A percentile compares a stretch with the other conserved stretches of the same genome.
Conservation (phyloP, 345 rosid genomes). For the Citrus cavaleriei region DNA sequence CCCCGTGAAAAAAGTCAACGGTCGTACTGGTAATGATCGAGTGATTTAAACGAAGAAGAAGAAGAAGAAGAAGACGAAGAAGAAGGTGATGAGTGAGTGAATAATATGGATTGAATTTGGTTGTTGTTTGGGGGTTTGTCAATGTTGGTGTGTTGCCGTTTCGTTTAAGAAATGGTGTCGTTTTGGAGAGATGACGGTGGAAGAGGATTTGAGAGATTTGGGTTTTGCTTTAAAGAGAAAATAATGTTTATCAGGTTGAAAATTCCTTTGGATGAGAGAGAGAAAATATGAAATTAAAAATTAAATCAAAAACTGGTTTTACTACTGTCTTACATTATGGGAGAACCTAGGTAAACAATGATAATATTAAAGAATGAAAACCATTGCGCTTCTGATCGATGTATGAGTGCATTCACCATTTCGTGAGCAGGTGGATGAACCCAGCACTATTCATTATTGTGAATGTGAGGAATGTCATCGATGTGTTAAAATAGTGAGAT, state of each 20-base stretch:
- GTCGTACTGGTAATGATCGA: neutral
- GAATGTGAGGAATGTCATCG: no score
- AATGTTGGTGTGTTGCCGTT: neutral
- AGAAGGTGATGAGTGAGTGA: neutral
- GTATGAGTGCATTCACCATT: no score
- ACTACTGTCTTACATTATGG: no score
- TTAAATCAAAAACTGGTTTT: no score
- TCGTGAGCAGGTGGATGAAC: no score
- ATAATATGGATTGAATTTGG: neutral
- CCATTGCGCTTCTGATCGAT: no score
- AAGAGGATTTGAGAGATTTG: neutral
- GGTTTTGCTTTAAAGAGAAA: neutral
- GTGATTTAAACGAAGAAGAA: neutral
- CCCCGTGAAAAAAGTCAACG: conserved; percentile 3
- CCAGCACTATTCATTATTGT: no score
- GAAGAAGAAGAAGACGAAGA: neutral
- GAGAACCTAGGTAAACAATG: no score
- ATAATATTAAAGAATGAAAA: no score
- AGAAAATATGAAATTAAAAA: no score
- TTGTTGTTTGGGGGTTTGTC: neutral
- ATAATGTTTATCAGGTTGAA: neutral
- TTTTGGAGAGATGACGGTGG: neutral
- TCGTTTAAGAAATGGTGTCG: neutral
- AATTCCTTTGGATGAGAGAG: neutral
- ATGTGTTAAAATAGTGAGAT: no score